Base-by-base conservation (phyloP, 306 rosid genomes). In the Medicago truncatula region DNA sequence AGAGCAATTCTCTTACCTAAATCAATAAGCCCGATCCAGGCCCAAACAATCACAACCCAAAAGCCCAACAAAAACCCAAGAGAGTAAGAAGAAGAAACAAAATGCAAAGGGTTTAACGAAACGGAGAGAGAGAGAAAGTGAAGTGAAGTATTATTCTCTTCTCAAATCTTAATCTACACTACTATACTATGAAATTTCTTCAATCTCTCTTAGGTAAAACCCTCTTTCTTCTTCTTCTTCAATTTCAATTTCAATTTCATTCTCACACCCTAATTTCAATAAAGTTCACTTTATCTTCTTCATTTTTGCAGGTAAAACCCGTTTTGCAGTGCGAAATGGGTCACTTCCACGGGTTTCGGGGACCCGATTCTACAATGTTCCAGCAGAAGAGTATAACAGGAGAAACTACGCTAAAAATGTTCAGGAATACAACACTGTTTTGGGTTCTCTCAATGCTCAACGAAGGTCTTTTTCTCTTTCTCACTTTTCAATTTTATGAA, bases 331-430 rank as follows among this genome's bases (percentile, higher is more conserved):
- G 57, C 86, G 83, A 16, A 80, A 68, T 49, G 79, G 88, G 68
- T 87, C 89, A 10, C 73, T 78, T 64, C 75, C 72, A 36, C 89
- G 87, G 63, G 76, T 77, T 6, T 72, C 83, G 31, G 90, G 93
- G 18, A 82, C 81, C 64, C 86, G 97, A 69, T 77, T 68, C 78
- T 88, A 76, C 52, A 67, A 84, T 5, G 85, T 84, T 62, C 41
- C 86, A n/a, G 60, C 96, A 1, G 96, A 88, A 69, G 91, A 85
- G 11, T 86, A 92, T 81, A 61, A 59, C 13, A 87, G 79, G 83
- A 83, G 93, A 61, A 95, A 95, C 79, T 95, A 95, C 50, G 97
- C 99, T 16, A 83, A 76, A 77, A 92, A 92, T 70, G 86, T 87
- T 58, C 49, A 89, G 36, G 97, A 95, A 80, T 95, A 95, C 86